These are phyloP conservation scores for Leucosporidium yakuticum DNA, from an alignment of 768 basidiomycete genomes.

Conservation along the genomic window DNA sequence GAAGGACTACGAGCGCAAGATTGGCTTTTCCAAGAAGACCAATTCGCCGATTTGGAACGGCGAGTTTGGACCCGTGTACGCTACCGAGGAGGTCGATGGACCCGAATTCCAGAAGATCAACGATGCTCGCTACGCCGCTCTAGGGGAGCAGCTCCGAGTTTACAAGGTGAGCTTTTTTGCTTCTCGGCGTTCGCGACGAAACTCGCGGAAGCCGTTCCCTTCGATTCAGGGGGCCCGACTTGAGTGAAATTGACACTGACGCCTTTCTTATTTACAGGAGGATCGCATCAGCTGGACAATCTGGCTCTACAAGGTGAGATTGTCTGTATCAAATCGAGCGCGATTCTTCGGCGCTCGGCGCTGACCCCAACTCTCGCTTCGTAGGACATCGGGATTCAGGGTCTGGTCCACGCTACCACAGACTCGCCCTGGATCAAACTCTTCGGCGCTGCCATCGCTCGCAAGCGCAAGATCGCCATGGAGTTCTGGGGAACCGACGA, in stretches of 20 bases:
- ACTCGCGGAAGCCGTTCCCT: too few relatives aligned
- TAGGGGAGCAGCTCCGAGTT: constrained; percentile 57
- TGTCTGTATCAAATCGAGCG: background rate
- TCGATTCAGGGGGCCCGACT: too few relatives aligned
- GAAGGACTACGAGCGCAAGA: constrained; percentile 5
- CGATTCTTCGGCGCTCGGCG: background rate
- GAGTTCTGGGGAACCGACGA: constrained; percentile 76
- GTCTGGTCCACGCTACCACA: constrained; percentile 68
- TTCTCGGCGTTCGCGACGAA: too few relatives aligned
- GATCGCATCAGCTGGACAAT: constrained; percentile 61
- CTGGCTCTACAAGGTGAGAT: constrained; percentile 65
- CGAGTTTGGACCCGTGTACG: constrained; percentile 68
- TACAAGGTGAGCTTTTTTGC: constrained; percentile 34
- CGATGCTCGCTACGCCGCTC: constrained; percentile 57
- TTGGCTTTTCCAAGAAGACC: constrained; percentile 62
- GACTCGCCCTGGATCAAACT: constrained; percentile 67
- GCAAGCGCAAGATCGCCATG: constrained; percentile 70
- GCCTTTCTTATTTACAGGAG: constrained; percentile 35
- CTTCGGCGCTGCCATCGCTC: constrained; percentile 51
- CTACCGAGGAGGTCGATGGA: constrained; percentile 50
- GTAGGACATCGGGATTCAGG: constrained; percentile 53
- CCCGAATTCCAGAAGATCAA: constrained; percentile 62
- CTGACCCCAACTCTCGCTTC: background rate
- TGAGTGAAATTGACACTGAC: too few relatives aligned
- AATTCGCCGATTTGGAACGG: constrained; percentile 70